Conservation (phyloP, 2,329 filamentous ascomycete genomes). For the Lachnellula hyalina region DNA sequence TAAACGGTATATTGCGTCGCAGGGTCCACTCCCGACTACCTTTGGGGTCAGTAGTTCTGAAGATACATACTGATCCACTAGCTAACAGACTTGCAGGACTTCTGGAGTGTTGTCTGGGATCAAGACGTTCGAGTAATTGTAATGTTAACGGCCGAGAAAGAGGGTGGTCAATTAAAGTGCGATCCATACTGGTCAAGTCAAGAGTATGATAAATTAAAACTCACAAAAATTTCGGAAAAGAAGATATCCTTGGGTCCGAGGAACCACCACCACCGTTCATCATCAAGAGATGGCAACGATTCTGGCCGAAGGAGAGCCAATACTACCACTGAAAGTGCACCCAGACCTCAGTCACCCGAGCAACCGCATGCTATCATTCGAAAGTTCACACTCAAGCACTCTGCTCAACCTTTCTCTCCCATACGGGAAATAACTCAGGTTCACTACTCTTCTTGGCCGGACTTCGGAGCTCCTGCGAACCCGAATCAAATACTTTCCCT, state of each 20-base stretch:
- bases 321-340: conserved; percentile 43
- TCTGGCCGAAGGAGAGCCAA: conserved; percentile 47
- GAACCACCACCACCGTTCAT: conserved; percentile 40
- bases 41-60: conserved; percentile 63
- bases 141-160: conserved; percentile 91
- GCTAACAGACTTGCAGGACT: conserved; percentile 57
- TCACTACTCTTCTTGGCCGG: conserved; percentile 94
- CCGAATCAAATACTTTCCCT: conserved; percentile 80
- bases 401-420: conserved; percentile 71
- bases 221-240: conserved; percentile 76
- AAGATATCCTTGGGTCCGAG: conserved; percentile 67
- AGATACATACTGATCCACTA: conserved; percentile 4
- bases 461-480: conserved; percentile 89
- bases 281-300: conserved; percentile 34
- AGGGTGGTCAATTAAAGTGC: conserved; percentile 90
- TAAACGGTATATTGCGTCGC: conserved; percentile 92
- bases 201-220: conserved; percentile 70
- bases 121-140: conserved; percentile 92
- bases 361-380: conserved; percentile 75
- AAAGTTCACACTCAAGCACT: conserved; percentile 78
- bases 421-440: conserved; percentile 92
- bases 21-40: conserved; percentile 87
- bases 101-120: conserved; percentile 97
- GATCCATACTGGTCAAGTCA: conserved; percentile 86
- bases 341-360: conserved; percentile 41